Conservation (phyloP, 169 alveolate genomes). For the Cryptosporidium meleagridis region DNA sequence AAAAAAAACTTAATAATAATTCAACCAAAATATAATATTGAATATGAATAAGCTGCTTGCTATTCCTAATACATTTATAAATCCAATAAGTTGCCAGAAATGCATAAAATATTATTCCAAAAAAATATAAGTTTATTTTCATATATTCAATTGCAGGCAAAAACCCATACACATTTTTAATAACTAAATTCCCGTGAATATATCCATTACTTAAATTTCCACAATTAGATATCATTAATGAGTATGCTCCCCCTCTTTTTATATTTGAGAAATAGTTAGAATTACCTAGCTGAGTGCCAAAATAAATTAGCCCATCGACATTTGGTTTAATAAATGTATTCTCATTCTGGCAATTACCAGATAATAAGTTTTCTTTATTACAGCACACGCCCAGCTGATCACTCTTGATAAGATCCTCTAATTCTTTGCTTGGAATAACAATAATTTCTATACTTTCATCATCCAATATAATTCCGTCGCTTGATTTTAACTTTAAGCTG, state of each 20-base stretch:
- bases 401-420: background rate
- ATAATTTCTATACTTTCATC: conserved; percentile 27
- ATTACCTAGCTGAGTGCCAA: background rate
- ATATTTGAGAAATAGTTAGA: background rate
- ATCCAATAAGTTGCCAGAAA: conserved; percentile 13
- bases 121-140: conserved; percentile 30
- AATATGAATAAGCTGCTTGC: conserved; percentile 3
- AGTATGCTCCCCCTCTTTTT: conserved; percentile 22
- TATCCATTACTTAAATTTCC: conserved; percentile 22
- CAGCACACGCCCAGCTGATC: conserved; percentile 13
- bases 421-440: conserved; percentile 31
- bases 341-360: conserved; percentile 7
- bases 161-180: conserved; percentile 42
- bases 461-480: background rate
- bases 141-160: conserved; percentile 43
- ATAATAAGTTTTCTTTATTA: conserved; percentile 26
- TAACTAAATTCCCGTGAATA: conserved; percentile 1
- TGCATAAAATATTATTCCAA: background rate
- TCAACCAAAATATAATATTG: conserved; percentile 1
- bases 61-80: conserved; percentile 46
- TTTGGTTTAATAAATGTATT: conserved; percentile 34
- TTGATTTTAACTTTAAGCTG: background rate
- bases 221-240: conserved; percentile 42
- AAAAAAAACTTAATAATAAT: conserved; percentile 3
- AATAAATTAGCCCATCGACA: background rate